phyloP scores from a whole-genome alignment of 345 rosid genomes.

The Eucalyptus grandis region DNA sequence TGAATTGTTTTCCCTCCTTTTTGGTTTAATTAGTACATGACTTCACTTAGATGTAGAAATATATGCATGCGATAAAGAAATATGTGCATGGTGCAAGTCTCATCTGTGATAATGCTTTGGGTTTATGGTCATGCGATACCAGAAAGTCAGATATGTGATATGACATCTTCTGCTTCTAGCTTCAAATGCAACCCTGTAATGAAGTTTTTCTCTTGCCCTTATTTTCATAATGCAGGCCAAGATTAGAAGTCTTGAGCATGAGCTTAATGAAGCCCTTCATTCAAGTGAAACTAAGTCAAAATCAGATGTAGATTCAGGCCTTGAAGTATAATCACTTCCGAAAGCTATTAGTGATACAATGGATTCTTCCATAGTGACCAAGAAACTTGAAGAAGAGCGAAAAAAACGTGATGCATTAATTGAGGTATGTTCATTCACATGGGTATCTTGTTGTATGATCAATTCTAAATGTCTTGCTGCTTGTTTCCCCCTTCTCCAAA shows the following conservation, averaged over 20 bases:
- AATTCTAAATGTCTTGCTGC: too few relatives aligned
- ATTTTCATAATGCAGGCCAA: constrained; percentile 33
- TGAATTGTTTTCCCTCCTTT: neutral
- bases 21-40: neutral
- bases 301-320: constrained; percentile 19
- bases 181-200: neutral
- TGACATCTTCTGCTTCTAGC: neutral
- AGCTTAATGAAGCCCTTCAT: constrained; percentile 41
- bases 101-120: neutral
- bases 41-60: neutral
- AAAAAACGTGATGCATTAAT: too few relatives aligned
- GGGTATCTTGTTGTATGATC: too few relatives aligned
- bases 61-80: neutral
- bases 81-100: neutral
- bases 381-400: constrained; percentile 79
- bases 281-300: constrained; percentile 30
- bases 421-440: too few relatives aligned
- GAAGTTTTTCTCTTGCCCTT: too few relatives aligned
- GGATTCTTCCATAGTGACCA: constrained; percentile 72
- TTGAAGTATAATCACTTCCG: constrained; percentile 25
- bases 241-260: constrained; percentile 50
- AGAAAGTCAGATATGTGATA: neutral
- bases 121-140: neutral
- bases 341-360: constrained; percentile 25
- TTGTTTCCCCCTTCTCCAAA: too few relatives aligned